Base-by-base conservation (phyloP, 495 filamentous ascomycete species). In the Daldinia concentrica region DNA sequence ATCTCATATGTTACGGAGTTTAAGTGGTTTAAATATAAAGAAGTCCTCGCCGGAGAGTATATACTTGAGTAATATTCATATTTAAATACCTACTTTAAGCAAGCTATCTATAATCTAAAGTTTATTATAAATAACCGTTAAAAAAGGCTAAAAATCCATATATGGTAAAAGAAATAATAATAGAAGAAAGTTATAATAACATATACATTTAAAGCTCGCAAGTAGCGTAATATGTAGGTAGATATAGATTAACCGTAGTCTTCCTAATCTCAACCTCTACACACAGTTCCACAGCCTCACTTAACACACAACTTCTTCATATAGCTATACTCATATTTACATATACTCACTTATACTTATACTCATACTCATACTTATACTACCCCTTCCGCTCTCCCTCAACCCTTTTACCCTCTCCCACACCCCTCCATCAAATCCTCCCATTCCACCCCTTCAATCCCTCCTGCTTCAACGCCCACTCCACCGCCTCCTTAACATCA, bases 401-500 rank as follows among this genome's bases (percentile, higher is more conserved):
- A 22, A 19, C 15, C n/a, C 5, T 17, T 17, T 19, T 17, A 48
- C 19, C 43, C 15, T 17, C 41, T 41, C 17, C 45, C 12, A 54
- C 22, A 29, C 50, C 24, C 7, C n/a, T 1, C 15, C 52, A 7
- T 30, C 12, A 56, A 41, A 24, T 12, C 62, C 15, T 3, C 71
- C 41, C 80, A 71, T 50, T 80, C 82, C 80, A 85, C 24, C 76
- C 78, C 67, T 50, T 80, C 82, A 79, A 85, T 22, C 76, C 78
- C 67, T 81, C 80, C 64, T 68, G 68, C 66, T 71, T 63, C 68
- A 82, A 59, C 19, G 81, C 83, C 80, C 82, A 85, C 69, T 68
- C 64, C 63, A 82, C 79, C 34, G 80, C 84, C 48, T 68, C 74
- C 64, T 65, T 65, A 12, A 85, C 94, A 82, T 95, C 87, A 6